Evolutionary conservation across 768 basidiomycete species (phyloP), one percentile per base, ranked within the genome.

Genomic region (Pisolithus albus): DNA sequence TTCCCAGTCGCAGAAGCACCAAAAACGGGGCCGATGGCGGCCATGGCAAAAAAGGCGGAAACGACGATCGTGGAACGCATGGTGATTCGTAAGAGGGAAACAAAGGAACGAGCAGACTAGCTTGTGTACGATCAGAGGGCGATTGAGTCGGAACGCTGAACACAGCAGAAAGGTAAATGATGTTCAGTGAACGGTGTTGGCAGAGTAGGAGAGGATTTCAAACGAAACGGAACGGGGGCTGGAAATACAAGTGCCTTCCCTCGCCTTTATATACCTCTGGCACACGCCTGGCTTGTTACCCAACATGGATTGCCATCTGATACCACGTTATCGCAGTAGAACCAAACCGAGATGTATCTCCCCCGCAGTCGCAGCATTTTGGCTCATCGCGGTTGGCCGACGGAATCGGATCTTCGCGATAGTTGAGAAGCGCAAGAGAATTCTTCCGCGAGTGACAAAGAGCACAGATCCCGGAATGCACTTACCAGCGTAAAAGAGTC

Each of bases 151-250:
- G 50, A 44, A 55, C 11, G 41, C 49, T 38, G 47, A 51, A 61
- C 40, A 53, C 37, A 37, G 43, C 57, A 5, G 13, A 53, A 47
- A 54, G 57, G 55, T 55, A 55, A 18, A 21, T n/a, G 36, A 51
- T 18, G 38, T n/a, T 18, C 13, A 47, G 38, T 58, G 42, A 59
- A 46, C 18, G 42, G 8, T 15, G 43, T 24, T 24, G 43, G 7
- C 8, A 30, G 26, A 11, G 15, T 34, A 42, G 34, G 11, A 21
- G 15, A 2, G 28, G 10, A 58, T 54, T 60, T 52, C 54, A 9
- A 58, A 59, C 48, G 58, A 51, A 58, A 55, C 48, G 51, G 46
- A 52, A 50, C 19, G 24, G 32, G 34, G 52, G 48, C 56, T 55
- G 38, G 24, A 43, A 53, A 37, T 13, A 21, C 13, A 34, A 11